A percentile compares a stretch with the other conserved stretches of the same genome.
Evolutionary conservation across 2,329 filamentous ascomycete species (phyloP).

Genomic region (Shiraia bambusicola): DNA sequence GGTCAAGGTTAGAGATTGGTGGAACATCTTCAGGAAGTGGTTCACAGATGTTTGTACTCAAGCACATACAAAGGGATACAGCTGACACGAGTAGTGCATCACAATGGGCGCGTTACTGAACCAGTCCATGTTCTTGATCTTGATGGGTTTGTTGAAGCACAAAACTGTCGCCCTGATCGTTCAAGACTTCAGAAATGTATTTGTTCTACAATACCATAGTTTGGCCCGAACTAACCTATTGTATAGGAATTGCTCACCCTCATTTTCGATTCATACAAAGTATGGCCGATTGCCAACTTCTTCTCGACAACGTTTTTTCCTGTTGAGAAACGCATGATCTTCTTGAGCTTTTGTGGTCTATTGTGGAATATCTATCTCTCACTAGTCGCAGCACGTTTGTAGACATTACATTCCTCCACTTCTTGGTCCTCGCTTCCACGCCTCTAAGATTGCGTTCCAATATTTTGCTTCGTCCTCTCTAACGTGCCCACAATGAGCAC

Average conservation of each 20-base stretch:
- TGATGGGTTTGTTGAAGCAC: conserved; percentile 55
- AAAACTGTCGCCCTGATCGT: conserved; percentile 35
- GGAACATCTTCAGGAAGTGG: conserved; percentile 69
- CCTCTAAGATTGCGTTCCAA: conserved; percentile 50
- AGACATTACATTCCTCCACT: conserved; percentile 6
- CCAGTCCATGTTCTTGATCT: conserved; percentile 64
- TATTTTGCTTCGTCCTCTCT: conserved; percentile 59
- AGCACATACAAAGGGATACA: not conserved
- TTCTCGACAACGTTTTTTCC: conserved; percentile 71
- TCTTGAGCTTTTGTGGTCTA: conserved; percentile 71
- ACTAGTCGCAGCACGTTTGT: conserved; percentile 52
- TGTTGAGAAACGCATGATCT: conserved; percentile 67
- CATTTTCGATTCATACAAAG: conserved; percentile 64
- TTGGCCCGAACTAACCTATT: conserved; percentile 4
- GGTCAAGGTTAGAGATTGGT: conserved; percentile 40
- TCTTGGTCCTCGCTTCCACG: conserved; percentile 29
- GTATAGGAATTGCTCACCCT: conserved; percentile 35
- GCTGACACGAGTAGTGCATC: conserved; percentile 47
- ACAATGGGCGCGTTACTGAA: conserved; percentile 66
- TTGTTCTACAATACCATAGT: conserved; percentile 45
- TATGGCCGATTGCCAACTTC: conserved; percentile 72
- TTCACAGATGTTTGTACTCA: conserved; percentile 54
- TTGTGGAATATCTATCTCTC: conserved; percentile 76
- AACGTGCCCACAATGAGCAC: conserved; percentile 64
- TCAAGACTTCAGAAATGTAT: conserved; percentile 43